phyloP scores from a whole-genome alignment of 768 basidiomycete genomes.

The Dioszegia crocea region DNA sequence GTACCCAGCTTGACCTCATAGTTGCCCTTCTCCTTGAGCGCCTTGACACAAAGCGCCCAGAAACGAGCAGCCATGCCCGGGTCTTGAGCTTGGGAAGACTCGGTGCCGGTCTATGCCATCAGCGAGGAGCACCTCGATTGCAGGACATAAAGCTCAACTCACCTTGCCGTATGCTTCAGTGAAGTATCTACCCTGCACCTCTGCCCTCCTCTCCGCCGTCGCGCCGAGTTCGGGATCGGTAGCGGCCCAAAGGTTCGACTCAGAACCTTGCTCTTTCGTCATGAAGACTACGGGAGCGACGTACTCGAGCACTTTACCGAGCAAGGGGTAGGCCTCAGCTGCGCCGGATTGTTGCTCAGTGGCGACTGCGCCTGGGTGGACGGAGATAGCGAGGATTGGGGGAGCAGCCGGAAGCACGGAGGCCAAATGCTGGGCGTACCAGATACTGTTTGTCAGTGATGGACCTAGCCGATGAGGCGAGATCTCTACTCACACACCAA shows the following conservation, averaged over 20 bases:
- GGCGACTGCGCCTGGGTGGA: constrained; percentile 47
- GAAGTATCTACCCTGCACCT: constrained; percentile 46
- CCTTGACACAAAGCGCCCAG: constrained; percentile 42
- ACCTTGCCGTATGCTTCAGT: constrained; percentile 46
- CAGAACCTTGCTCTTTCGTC: constrained; percentile 47
- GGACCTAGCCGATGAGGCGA: neutral
- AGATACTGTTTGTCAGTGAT: constrained; percentile 24
- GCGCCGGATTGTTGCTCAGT: constrained; percentile 48
- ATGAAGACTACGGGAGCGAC: constrained; percentile 44
- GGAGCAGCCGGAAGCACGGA: constrained; percentile 32
- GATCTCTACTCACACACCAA: constrained; percentile 42
- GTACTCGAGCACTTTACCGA: constrained; percentile 38
- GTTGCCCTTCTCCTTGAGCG: constrained; percentile 45
- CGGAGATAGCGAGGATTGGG: constrained; percentile 41
- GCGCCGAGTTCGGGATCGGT: constrained; percentile 19
- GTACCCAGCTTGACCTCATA: constrained; percentile 32
- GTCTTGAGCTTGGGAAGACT: constrained; percentile 43
- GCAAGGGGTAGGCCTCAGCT: constrained; percentile 36
- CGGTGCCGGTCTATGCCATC: constrained; percentile 26
- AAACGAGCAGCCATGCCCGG: constrained; percentile 32
- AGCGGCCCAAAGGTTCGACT: constrained; percentile 45
- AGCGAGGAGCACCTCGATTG: neutral
- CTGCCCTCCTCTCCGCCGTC: constrained; percentile 20
- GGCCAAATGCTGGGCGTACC: constrained; percentile 44
- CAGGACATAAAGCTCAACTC: neutral